Evolutionary conservation across 2,329 filamentous ascomycete species (phyloP), one percentile per base, ranked within the genome.

Genomic region (Dactylellina haptotyla): DNA sequence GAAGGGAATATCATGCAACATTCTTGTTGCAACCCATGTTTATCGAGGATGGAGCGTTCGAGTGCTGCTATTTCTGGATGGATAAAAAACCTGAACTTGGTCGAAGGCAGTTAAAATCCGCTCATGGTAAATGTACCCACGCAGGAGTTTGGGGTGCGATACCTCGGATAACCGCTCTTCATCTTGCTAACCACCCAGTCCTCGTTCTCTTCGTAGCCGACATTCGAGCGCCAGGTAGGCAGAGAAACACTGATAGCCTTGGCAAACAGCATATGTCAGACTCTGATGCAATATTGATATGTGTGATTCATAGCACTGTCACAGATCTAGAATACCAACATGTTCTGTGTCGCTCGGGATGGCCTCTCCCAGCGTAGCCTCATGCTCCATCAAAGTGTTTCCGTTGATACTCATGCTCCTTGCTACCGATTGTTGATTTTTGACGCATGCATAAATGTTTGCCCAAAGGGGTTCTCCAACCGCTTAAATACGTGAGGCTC

Each of bases 211-310:
- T 99, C 95, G 79, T 99, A 99, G 41, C 88, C 94, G 39, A 99
- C 85, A 78, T 96, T 98, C 76, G 93, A 85, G 76, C 85, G 86
- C 95, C 95, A 99, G 82, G 93, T 96, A 39, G 95, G 95, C 25
- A 99, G 84, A 14, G 95, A 98, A 43, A 98, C 94, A 81, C 94
- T 98, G 76, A 98, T 92, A 76, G 94, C 95, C 93, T 97, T 76
- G 4, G 51, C n/a, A 18, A 2, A 34, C 26, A 6, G 51, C 18
- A 23, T 1, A 37, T 41, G 18, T 45, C 6, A 69, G 48, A 48
- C 28, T 37, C 16, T n/a, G 25, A 12, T 4, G 14, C 14, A 41
- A 41, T 16, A 41, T 41, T 4, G 37, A 43, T 43, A 20, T 30
- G 25, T 4, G 28, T 34, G 18, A 18, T 30, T 10, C 14, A 9